phyloP scores from a whole-genome alignment of 2,329 filamentous ascomycete genomes.

The Aureobasidium namibiae region DNA sequence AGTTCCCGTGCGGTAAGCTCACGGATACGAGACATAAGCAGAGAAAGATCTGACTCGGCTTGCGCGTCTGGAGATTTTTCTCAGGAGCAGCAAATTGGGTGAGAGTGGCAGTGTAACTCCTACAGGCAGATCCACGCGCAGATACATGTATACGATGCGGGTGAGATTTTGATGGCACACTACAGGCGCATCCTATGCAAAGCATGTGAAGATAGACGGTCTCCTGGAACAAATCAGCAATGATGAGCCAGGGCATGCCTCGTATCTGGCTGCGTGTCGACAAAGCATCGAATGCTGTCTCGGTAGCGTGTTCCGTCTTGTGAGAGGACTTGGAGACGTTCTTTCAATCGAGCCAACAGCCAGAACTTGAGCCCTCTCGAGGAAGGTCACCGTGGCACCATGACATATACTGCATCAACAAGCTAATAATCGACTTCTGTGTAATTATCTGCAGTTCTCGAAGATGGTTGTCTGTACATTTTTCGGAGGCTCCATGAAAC shows the following conservation, averaged over 20 bases:
- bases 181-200: not conserved
- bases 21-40: slow-evolving; percentile 10
- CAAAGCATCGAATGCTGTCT: not conserved
- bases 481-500: not conserved
- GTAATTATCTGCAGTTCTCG: too few species aligned
- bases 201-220: not conserved
- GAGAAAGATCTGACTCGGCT: slow-evolving; percentile 5
- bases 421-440: too few species aligned
- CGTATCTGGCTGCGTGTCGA: not conserved
- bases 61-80: not conserved
- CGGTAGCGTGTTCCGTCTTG: too few species aligned
- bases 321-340: too few species aligned
- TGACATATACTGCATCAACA: too few species aligned
- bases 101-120: slow-evolving; percentile 1
- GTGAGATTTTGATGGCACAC: not conserved
- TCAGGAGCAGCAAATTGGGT: not conserved
- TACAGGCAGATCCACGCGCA: not conserved
- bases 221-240: slow-evolving; percentile 2
- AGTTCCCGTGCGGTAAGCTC: not conserved
- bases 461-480: too few species aligned
- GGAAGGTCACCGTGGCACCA: too few species aligned
- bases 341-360: too few species aligned
- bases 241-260: not conserved
- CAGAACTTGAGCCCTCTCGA: too few species aligned
- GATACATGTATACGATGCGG: not conserved